Conservation (phyloP, 2,329 filamentous ascomycete genomes). For the Fusarium verticillioides region DNA sequence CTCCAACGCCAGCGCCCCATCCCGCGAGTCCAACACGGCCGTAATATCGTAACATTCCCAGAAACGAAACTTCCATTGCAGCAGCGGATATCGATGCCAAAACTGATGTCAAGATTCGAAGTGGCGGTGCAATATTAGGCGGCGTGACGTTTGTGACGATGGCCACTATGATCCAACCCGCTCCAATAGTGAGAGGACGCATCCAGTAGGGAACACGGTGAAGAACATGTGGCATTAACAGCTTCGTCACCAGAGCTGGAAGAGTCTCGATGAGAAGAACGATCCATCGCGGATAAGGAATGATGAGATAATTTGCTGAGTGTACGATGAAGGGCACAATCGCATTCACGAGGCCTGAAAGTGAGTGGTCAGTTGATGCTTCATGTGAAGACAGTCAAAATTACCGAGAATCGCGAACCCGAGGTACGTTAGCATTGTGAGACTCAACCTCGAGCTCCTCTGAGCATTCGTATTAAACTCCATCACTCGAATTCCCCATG, state of each 20-base stretch:
- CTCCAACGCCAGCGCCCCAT: slow-evolving; percentile 51
- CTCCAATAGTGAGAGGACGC: slow-evolving; percentile 43
- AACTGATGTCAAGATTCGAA: slow-evolving; percentile 45
- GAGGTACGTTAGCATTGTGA: slow-evolving; percentile 36
- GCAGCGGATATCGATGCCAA: slow-evolving; percentile 47
- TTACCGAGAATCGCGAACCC: slow-evolving; percentile 44
- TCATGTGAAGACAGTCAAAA: not conserved
- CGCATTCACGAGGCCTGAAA: slow-evolving; percentile 46
- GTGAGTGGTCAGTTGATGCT: slow-evolving; percentile 7
- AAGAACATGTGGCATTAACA: slow-evolving; percentile 45
- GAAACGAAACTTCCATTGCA: slow-evolving; percentile 48
- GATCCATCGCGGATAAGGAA: slow-evolving; percentile 48
- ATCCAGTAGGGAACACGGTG: slow-evolving; percentile 44
- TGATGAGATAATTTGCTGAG: slow-evolving; percentile 50
- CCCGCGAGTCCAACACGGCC: slow-evolving; percentile 48
- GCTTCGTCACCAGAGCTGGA: slow-evolving; percentile 46
- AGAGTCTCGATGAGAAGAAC: slow-evolving; percentile 49
- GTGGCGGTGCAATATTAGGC: slow-evolving; percentile 48
- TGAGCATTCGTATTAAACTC: not conserved
- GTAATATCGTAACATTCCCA: slow-evolving; percentile 47
- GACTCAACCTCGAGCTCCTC: slow-evolving; percentile 5
- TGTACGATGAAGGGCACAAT: slow-evolving; percentile 47
- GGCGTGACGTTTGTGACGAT: slow-evolving; percentile 45
- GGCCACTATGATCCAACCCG: slow-evolving; percentile 46
- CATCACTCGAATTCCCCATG: not conserved